phyloP scores from a whole-genome alignment of 345 rosid genomes.

The Excoecaria cochinchinensis region DNA sequence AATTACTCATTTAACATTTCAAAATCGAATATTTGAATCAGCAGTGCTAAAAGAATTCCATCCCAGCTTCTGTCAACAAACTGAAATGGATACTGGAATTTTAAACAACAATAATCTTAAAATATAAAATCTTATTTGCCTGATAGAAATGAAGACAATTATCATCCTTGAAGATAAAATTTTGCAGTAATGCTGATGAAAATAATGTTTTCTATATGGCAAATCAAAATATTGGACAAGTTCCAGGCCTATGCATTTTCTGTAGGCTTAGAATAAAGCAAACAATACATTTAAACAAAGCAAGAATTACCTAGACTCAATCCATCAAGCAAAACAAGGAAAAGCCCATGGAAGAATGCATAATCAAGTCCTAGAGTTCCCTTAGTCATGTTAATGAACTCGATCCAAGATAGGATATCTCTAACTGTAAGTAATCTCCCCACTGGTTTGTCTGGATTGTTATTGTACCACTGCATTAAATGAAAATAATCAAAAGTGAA shows the following conservation, averaged over 20 bases:
- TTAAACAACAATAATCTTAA: background rate
- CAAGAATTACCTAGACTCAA: conserved; percentile 63
- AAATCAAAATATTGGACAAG: background rate
- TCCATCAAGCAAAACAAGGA: conserved; percentile 94
- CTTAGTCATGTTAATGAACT: conserved; percentile 56
- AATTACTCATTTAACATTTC: background rate
- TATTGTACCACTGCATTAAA: conserved; percentile 73
- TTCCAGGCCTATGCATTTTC: background rate
- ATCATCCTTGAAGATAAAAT: background rate
- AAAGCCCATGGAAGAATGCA: conserved; percentile 82
- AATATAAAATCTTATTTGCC: background rate
- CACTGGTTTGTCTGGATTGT: conserved; percentile 57
- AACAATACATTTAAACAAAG: background rate
- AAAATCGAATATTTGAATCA: background rate
- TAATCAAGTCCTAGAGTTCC: conserved; percentile 52
- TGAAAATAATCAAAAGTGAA: conserved; percentile 18
- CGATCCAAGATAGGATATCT: conserved; percentile 91
- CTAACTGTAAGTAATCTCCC: conserved; percentile 86
- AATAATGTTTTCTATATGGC: background rate
- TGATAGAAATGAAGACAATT: background rate
- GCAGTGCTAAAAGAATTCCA: background rate
- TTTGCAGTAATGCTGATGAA: background rate
- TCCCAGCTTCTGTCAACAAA: background rate
- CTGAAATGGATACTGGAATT: background rate
- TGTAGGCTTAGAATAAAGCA: background rate